A percentile compares a stretch with the other conserved stretches of the same genome.
phyloP scores from a whole-genome alignment of 1,139 yeast genomes.

The Taiozyma sp. region DNA sequence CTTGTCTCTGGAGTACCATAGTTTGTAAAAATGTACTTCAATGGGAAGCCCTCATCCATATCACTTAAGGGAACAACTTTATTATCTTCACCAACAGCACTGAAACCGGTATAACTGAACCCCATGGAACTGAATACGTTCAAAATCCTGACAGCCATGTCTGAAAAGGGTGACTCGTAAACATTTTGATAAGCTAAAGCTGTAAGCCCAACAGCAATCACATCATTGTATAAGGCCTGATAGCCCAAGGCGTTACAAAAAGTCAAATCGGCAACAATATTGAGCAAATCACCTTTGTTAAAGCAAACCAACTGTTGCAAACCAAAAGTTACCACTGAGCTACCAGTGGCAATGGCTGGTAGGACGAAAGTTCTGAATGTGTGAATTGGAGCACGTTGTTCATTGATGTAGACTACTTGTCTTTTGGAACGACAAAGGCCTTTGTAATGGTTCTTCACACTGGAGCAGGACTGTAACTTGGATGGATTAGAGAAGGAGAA shows the following conservation, averaged over 20 bases:
- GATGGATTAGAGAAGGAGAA: not conserved
- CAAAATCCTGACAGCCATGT: not conserved
- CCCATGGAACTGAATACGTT: not conserved
- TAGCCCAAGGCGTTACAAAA: not conserved
- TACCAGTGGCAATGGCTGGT: not conserved
- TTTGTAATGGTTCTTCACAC: not conserved
- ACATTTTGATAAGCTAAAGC: slow-evolving; percentile 1
- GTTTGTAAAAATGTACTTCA: not conserved
- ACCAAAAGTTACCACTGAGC: not conserved
- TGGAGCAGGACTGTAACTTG: not conserved
- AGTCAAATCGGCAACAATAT: not conserved
- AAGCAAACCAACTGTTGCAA: not conserved
- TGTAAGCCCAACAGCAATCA: not conserved
- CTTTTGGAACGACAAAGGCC: not conserved
- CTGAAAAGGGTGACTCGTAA: not conserved
- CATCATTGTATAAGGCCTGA: not conserved
- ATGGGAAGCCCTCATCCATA: not conserved
- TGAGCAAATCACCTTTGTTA: not conserved
- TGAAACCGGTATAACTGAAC: not conserved
- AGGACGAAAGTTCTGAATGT: not conserved
- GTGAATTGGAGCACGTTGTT: not conserved
- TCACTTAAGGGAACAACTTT: not conserved
- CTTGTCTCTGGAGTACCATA: slow-evolving; percentile 1
- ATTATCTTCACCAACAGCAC: slow-evolving; percentile 1
- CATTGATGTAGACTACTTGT: not conserved